phyloP scores from a whole-genome alignment of 257 asterid species.

The Voacanga thouarsii region DNA sequence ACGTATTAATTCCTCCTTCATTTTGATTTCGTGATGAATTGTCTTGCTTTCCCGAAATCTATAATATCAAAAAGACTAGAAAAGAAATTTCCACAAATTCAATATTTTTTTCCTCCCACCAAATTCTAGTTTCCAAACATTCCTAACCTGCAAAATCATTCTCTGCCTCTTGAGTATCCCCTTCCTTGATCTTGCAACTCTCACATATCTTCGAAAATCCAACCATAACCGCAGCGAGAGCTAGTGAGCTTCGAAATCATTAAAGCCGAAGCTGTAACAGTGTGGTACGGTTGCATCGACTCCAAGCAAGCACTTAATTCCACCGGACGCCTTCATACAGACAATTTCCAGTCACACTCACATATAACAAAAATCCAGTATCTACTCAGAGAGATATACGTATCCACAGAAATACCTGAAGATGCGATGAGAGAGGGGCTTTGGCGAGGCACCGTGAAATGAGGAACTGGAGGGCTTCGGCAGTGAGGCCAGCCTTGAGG shows the following conservation, averaged over 20 bases:
- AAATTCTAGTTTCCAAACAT: not conserved
- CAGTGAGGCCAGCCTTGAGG: constrained; percentile 49
- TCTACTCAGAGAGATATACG: not conserved
- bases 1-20: not conserved
- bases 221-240: constrained; percentile 66
- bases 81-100: not conserved
- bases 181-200: not conserved
- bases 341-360: not conserved
- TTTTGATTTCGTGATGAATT: not conserved
- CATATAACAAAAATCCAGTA: not conserved
- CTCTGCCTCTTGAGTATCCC: not conserved
- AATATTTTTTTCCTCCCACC: not conserved
- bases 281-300: constrained; percentile 85
- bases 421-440: constrained; percentile 53
- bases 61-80: not conserved
- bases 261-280: constrained; percentile 84
- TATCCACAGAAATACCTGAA: constrained; percentile 44
- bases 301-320: constrained; percentile 81
- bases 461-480: constrained; percentile 59
- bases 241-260: constrained; percentile 84
- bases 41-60: not conserved
- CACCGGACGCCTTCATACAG: constrained; percentile 33
- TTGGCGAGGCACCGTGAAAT: constrained; percentile 52
- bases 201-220: constrained; percentile 80
- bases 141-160: constrained; percentile 15